Conservation (phyloP, 768 basidiomycete species). For the Leccinum disarticulatum region DNA sequence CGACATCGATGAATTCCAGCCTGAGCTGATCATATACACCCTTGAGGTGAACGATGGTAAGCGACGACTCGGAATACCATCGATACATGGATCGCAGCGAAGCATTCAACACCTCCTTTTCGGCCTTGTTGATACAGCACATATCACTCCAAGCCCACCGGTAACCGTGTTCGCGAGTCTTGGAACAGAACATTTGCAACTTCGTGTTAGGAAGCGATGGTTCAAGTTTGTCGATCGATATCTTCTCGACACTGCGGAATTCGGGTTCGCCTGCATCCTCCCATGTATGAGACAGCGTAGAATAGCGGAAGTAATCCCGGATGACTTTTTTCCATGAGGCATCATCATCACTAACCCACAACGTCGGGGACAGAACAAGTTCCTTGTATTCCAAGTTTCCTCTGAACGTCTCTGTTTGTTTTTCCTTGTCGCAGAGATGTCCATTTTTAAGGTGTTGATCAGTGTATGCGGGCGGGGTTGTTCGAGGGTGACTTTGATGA, state of each 20-base stretch:
- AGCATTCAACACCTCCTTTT: constrained; percentile 13
- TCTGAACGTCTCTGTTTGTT: constrained; percentile 10
- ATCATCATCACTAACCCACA: background rate
- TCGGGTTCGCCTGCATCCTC: constrained; percentile 15
- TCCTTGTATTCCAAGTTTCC: constrained; percentile 8
- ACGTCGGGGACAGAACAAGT: constrained; percentile 18
- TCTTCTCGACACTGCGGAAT: constrained; percentile 13
- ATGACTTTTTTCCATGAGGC: constrained; percentile 4
- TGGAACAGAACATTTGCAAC: constrained; percentile 17
- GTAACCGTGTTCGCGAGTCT: constrained; percentile 16
- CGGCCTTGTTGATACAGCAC: no score
- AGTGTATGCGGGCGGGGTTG: background rate
- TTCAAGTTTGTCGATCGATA: constrained; percentile 10
- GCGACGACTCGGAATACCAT: constrained; percentile 27
- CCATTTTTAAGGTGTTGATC: constrained; percentile 15
- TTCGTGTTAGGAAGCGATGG: constrained; percentile 12
- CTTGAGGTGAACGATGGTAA: constrained; percentile 25
- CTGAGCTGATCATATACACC: constrained; percentile 6
- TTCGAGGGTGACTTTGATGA: no score
- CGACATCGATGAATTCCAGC: no score
- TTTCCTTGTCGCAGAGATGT: constrained; percentile 12
- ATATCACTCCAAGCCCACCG: constrained; percentile 23
- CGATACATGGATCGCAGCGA: constrained; percentile 29
- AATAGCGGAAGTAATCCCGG: constrained; percentile 17
- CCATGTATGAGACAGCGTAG: constrained; percentile 27